phyloP scores from a whole-genome alignment of 2,329 filamentous ascomycete genomes.

The Ophiocordyceps camponoti-rufipedis region DNA sequence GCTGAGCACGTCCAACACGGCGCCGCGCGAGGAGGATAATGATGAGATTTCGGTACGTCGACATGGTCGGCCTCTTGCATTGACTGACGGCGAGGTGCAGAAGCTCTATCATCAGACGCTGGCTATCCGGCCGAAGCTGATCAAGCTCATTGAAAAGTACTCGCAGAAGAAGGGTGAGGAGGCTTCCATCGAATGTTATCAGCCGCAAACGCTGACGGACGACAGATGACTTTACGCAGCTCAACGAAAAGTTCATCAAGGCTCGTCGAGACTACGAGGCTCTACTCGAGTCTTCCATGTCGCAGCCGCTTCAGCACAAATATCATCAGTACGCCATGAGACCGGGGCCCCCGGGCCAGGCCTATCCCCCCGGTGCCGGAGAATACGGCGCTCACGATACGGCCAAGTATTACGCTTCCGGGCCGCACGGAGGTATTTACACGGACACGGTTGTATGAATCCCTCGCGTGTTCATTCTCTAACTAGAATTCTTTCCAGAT shows the following conservation, averaged over 20 bases:
- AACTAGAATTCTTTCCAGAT: constrained; percentile 8
- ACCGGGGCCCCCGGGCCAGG: constrained; percentile 30
- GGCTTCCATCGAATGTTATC: not conserved
- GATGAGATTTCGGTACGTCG: constrained; percentile 73
- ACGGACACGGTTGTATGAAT: constrained; percentile 1
- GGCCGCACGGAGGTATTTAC: constrained; percentile 18
- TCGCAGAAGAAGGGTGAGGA: constrained; percentile 86
- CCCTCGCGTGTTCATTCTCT: constrained; percentile 1
- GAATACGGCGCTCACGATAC: constrained; percentile 36
- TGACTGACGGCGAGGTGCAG: constrained; percentile 13
- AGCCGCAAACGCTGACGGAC: not conserved
- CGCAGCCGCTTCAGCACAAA: constrained; percentile 65
- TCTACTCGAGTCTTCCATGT: constrained; percentile 91
- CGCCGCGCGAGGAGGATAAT: constrained; percentile 73
- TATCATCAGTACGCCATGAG: constrained; percentile 52
- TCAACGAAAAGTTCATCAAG: constrained; percentile 99
- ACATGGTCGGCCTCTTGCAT: not conserved
- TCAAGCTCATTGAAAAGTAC: constrained; percentile 96
- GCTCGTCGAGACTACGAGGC: constrained; percentile 91
- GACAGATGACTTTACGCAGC: constrained; percentile 87
- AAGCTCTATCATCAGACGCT: constrained; percentile 83
- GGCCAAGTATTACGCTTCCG: constrained; percentile 51
- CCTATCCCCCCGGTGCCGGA: constrained; percentile 20
- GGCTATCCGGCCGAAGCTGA: constrained; percentile 87
- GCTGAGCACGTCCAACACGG: constrained; percentile 70